These are phyloP conservation scores for Boletellus deceptivus DNA, from an alignment of 1,284 basidiomycete species.

Conservation along the genomic window DNA sequence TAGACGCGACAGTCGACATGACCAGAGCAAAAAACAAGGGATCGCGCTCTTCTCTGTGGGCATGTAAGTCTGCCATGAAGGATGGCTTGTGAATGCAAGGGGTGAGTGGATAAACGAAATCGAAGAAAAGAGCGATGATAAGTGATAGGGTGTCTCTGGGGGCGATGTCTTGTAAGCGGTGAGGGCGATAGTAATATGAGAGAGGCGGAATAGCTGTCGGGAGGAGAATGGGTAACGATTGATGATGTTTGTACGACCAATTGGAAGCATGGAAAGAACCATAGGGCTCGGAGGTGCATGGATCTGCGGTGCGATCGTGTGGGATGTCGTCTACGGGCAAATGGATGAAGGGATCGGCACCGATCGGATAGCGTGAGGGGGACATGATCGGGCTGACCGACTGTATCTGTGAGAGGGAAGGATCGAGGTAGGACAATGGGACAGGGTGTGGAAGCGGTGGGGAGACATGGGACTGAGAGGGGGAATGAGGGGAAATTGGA, in stretches of 20 bases:
- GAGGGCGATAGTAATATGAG: slow-evolving; percentile 65
- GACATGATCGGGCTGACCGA: slow-evolving; percentile 43
- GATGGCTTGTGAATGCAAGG: slow-evolving; percentile 82
- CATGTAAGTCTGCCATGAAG: slow-evolving; percentile 81
- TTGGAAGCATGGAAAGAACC: slow-evolving; percentile 63
- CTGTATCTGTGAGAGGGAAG: slow-evolving; percentile 45
- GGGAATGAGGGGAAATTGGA: slow-evolving; percentile 43
- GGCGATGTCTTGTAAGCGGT: slow-evolving; percentile 71
- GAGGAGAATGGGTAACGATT: slow-evolving; percentile 46
- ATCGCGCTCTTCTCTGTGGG: slow-evolving; percentile 74
- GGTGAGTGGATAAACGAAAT: slow-evolving; percentile 83
- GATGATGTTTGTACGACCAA: slow-evolving; percentile 70
- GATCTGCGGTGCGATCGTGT: slow-evolving; percentile 26
- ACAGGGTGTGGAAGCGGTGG: slow-evolving; percentile 44
- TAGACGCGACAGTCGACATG: slow-evolving; percentile 80
- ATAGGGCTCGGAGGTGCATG: slow-evolving; percentile 50
- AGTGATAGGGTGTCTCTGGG: slow-evolving; percentile 73
- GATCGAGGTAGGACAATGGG: slow-evolving; percentile 53
- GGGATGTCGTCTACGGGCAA: slow-evolving; percentile 36
- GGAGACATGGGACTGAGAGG: slow-evolving; percentile 52
- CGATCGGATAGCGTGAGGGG: slow-evolving; percentile 68
- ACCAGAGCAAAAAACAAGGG: slow-evolving; percentile 86
- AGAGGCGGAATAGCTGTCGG: slow-evolving; percentile 62
- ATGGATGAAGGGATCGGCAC: slow-evolving; percentile 63
- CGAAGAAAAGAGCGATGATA: slow-evolving; percentile 83